Percentiles rank a stretch among this genome's conserved stretches.
These are phyloP conservation scores for Ogataea allantospora DNA, from an alignment of 805 yeast genomes.

Conservation along the genomic window DNA sequence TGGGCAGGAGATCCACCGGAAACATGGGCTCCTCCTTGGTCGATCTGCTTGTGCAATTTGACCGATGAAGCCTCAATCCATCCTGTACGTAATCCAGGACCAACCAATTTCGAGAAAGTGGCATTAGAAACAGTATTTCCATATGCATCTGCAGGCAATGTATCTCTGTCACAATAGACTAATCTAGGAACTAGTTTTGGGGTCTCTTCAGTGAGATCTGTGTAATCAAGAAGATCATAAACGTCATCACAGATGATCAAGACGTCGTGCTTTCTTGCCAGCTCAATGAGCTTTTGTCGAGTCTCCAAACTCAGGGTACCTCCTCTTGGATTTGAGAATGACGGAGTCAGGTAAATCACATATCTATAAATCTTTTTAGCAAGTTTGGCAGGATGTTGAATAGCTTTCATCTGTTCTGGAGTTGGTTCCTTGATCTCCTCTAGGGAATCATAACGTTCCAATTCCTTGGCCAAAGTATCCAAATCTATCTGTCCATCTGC, in stretches of 20 bases:
- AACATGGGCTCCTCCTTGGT: constrained; percentile 71
- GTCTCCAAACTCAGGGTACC: constrained; percentile 52
- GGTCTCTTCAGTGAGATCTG: constrained; percentile 17
- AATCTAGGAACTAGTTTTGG: constrained; percentile 37
- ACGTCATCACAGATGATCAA: constrained; percentile 78
- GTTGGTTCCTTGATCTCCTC: constrained; percentile 25
- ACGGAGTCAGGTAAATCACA: constrained; percentile 73
- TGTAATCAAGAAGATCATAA: constrained; percentile 67
- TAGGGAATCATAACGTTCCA: constrained; percentile 40
- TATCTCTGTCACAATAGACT: constrained; percentile 61
- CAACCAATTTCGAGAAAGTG: constrained; percentile 73
- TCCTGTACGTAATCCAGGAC: constrained; percentile 83
- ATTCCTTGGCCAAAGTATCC: constrained; percentile 43
- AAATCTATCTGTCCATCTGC: constrained; percentile 50
- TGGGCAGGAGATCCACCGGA: constrained; percentile 89
- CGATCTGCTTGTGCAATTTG: constrained; percentile 53
- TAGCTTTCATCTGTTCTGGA: constrained; percentile 26
- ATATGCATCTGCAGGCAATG: constrained; percentile 35
- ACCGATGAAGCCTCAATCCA: constrained; percentile 73
- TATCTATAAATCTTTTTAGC: constrained; percentile 57
- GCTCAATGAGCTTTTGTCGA: constrained; percentile 48
- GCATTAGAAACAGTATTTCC: constrained; percentile 79
- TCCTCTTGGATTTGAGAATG: constrained; percentile 82
- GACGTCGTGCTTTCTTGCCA: constrained; percentile 75
- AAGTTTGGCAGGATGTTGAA: constrained; percentile 40